Evolutionary conservation across 805 yeast genomes (phyloP).

Genomic region (Starmerella geochares): DNA sequence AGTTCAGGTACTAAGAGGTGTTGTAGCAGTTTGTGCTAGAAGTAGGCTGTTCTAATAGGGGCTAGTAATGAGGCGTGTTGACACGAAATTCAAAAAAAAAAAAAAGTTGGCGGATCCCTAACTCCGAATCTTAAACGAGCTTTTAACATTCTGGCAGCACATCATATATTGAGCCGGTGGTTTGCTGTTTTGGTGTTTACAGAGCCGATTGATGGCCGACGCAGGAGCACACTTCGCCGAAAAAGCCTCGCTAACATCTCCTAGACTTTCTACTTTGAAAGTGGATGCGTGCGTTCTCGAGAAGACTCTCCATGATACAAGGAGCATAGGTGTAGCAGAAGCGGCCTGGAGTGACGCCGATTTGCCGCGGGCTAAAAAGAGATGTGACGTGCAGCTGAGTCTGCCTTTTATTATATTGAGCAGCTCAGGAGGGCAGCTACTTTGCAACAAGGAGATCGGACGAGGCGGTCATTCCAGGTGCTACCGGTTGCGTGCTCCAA

Average conservation of each 20-base stretch:
- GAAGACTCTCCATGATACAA: not conserved
- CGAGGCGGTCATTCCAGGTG: constrained; percentile 22
- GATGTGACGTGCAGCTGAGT: not conserved
- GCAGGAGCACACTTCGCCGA: too few species aligned
- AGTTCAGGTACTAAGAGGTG: too few species aligned
- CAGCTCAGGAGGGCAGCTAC: not conserved
- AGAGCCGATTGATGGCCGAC: not conserved
- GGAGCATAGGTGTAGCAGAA: not conserved
- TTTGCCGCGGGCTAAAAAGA: not conserved
- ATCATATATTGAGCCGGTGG: not conserved
- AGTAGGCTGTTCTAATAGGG: not conserved
- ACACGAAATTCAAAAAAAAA: not conserved
- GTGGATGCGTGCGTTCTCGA: not conserved
- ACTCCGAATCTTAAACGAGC: not conserved
- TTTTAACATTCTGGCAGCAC: constrained; percentile 1
- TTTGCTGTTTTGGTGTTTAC: not conserved
- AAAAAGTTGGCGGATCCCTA: not conserved
- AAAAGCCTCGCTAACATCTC: too few species aligned
- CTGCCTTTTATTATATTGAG: not conserved
- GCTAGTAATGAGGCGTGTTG: not conserved
- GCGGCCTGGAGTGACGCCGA: not conserved
- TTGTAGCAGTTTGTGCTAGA: too few species aligned
- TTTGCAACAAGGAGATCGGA: constrained; percentile 12
- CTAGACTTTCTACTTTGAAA: not conserved
- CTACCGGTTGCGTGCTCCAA: constrained; percentile 4